Conservation (phyloP, 257 asterid species). For the Sherardia arvensis region DNA sequence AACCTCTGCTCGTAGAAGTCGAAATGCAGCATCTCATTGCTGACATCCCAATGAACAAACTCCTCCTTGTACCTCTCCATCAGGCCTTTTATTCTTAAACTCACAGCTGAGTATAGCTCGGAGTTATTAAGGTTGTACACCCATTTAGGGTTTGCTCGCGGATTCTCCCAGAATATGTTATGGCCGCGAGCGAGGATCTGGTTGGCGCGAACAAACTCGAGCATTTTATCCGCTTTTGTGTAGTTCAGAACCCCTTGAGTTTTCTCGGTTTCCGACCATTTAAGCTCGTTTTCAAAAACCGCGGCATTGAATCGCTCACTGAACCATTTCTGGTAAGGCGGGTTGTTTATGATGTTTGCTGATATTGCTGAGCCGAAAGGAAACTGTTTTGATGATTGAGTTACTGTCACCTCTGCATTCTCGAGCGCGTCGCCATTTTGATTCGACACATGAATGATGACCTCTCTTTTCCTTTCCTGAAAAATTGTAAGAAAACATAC, state of each 20-base stretch:
- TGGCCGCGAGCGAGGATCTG: conserved; percentile 55
- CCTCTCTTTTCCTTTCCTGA: conserved; percentile 35
- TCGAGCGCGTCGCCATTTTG: conserved; percentile 20
- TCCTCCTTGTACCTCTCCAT: conserved; percentile 41
- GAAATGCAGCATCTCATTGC: conserved; percentile 59
- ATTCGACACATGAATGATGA: conserved; percentile 29
- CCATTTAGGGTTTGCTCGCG: conserved; percentile 35
- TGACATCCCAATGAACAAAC: conserved; percentile 66
- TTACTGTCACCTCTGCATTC: conserved; percentile 20
- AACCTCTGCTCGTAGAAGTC: conserved; percentile 40
- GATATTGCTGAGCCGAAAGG: conserved; percentile 47
- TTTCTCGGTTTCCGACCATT: conserved; percentile 50
- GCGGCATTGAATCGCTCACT: conserved; percentile 54
- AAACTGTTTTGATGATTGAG: conserved; percentile 34
- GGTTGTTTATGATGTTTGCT: conserved; percentile 29
- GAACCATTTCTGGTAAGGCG: conserved; percentile 45
- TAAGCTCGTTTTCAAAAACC: conserved; percentile 62
- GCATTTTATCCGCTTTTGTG: conserved; percentile 43
- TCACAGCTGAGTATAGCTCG: conserved; percentile 29
- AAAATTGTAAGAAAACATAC: not conserved
- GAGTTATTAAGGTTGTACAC: conserved; percentile 29
- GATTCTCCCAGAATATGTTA: conserved; percentile 59
- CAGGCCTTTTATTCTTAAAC: conserved; percentile 37
- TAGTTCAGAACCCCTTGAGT: conserved; percentile 50
- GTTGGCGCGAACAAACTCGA: conserved; percentile 31